Evolutionary conservation across 208 protist genomes (phyloP).

Genomic region (Willaertia magna): DNA sequence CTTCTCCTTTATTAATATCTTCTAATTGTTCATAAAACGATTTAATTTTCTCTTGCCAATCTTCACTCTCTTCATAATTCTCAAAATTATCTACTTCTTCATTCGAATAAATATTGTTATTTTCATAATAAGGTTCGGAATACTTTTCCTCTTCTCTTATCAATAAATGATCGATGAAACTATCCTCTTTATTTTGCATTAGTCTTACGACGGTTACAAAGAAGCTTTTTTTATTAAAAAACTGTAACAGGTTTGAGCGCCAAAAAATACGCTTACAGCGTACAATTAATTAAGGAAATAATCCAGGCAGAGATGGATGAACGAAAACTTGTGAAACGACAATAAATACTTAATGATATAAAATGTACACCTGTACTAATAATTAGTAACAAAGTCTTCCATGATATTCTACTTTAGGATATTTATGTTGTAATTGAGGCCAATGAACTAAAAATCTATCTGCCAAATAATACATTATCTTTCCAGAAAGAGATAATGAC

Average conservation of each 20-base stretch:
- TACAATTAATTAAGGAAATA: neutral
- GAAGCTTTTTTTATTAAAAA: neutral
- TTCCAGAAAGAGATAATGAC: neutral
- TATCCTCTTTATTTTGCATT: too few species aligned
- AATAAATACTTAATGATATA: neutral
- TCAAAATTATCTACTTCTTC: too few species aligned
- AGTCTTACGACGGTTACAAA: too few species aligned
- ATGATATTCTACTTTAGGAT: neutral
- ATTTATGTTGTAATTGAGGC: neutral
- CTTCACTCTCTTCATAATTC: too few species aligned
- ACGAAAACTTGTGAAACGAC: neutral
- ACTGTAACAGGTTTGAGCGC: neutral
- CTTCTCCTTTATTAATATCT: too few species aligned
- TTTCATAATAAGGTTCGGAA: too few species aligned
- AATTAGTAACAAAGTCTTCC: neutral
- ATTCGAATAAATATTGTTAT: too few species aligned
- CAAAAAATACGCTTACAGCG: neutral
- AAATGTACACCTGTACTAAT: neutral
- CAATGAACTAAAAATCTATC: conserved; percentile 1
- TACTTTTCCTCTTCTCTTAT: too few species aligned
- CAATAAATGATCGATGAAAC: too few species aligned
- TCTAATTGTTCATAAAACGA: too few species aligned
- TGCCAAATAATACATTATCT: neutral
- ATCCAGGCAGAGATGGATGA: neutral
- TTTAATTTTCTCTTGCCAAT: too few species aligned